Percentiles rank a stretch among this genome's conserved stretches.
Evolutionary conservation across 345 rosid genomes (phyloP).

Genomic region (Kandelia obovata): DNA sequence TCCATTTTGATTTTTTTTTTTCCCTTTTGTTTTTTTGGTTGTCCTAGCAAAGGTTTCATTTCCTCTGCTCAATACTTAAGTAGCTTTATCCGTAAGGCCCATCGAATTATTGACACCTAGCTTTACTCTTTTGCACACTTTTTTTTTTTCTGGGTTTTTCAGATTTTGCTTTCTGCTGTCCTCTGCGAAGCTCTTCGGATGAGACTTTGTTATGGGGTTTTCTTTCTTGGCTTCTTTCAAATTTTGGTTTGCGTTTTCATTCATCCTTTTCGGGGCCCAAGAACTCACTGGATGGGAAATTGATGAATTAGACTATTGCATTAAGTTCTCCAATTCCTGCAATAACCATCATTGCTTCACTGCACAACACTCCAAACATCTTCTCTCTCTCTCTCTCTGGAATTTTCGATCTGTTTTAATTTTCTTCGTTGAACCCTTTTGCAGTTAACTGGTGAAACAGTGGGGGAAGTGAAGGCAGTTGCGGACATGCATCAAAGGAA

Average conservation of each 20-base stretch:
- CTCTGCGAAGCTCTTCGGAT: slow-evolving; percentile 14
- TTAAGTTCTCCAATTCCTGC: slow-evolving; percentile 37
- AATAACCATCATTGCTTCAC: slow-evolving; percentile 50
- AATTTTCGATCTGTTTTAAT: slow-evolving; percentile 5
- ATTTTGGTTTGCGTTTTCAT: slow-evolving; percentile 5
- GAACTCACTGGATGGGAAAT: slow-evolving; percentile 9
- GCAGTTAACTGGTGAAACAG: slow-evolving; percentile 99
- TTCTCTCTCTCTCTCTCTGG: neutral
- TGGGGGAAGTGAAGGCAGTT: slow-evolving; percentile 99
- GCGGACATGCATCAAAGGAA: slow-evolving; percentile 99
- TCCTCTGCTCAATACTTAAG: slow-evolving; percentile 11
- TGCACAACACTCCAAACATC: slow-evolving; percentile 38
- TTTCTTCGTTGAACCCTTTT: slow-evolving; percentile 21
- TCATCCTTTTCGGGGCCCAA: neutral
- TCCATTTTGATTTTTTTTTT: neutral
- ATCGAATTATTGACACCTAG: neutral
- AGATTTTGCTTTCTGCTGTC: slow-evolving; percentile 3
- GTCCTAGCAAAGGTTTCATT: slow-evolving; percentile 2
- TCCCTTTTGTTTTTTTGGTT: neutral
- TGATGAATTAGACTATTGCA: slow-evolving; percentile 45
- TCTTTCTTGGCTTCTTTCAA: slow-evolving; percentile 24
- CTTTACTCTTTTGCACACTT: slow-evolving; percentile 8
- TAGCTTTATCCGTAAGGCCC: slow-evolving; percentile 24
- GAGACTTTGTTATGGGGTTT: slow-evolving; percentile 20
- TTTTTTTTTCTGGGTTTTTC: neutral